A percentile compares a stretch with the other conserved stretches of the same genome.
Evolutionary conservation across 495 filamentous ascomycete species (phyloP).

Genomic region (Lindgomyces ingoldianus): DNA sequence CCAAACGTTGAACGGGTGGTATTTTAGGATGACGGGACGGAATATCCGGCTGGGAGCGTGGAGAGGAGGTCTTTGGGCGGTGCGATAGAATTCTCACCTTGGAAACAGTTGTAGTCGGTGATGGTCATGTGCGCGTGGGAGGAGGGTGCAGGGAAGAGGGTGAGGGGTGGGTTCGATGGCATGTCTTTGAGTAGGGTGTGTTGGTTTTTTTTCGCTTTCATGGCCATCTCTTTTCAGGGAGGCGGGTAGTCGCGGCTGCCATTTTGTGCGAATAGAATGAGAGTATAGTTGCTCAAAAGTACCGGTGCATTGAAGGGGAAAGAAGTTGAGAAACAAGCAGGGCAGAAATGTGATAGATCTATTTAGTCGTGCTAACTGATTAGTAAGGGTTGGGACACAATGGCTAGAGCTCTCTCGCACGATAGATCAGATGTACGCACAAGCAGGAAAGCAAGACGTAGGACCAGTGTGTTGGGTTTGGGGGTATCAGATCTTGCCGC

Average conservation of each 20-base stretch:
- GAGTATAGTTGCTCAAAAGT: background rate
- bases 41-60: background rate
- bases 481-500: no score
- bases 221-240: background rate
- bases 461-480: no score
- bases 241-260: background rate
- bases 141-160: background rate
- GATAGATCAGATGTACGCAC: no score
- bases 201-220: background rate
- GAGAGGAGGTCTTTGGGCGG: conserved; percentile 5
- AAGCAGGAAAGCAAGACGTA: no score
- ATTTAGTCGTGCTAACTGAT: no score
- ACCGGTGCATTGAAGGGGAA: no score
- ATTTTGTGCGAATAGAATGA: background rate
- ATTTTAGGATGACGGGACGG: conserved; percentile 4
- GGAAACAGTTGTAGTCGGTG: conserved; percentile 5
- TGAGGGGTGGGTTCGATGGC: background rate
- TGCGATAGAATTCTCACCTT: conserved; percentile 1
- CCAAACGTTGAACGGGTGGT: conserved; percentile 1
- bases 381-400: no score
- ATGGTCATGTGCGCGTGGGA: background rate
- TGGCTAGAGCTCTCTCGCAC: no score
- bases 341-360: no score
- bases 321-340: background rate
- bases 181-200: background rate